Conservation (phyloP, 495 filamentous ascomycete genomes). For the Aspergillus affinis region DNA sequence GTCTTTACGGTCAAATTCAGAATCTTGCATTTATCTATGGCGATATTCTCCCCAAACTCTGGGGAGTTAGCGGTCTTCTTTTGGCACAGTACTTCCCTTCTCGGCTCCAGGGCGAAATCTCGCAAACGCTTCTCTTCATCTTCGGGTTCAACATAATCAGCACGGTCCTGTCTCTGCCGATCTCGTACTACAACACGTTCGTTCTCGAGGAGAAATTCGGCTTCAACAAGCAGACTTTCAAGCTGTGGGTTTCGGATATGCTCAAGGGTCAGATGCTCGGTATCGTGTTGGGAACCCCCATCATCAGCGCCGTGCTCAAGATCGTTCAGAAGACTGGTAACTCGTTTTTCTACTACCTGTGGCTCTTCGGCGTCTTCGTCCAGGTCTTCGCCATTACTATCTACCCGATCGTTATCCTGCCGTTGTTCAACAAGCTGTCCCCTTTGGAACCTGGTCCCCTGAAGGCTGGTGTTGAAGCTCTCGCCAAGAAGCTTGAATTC, state of each 20-base stretch:
- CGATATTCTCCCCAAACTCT: slow-evolving; percentile 87
- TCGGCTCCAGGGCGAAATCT: slow-evolving; percentile 86
- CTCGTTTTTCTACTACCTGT: slow-evolving; percentile 96
- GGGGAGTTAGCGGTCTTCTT: slow-evolving; percentile 74
- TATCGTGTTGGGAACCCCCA: slow-evolving; percentile 74
- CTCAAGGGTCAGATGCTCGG: slow-evolving; percentile 85
- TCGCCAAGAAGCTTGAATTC: slow-evolving; percentile 84
- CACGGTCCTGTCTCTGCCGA: slow-evolving; percentile 73
- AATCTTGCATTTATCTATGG: slow-evolving; percentile 85
- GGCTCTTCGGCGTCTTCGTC: slow-evolving; percentile 83
- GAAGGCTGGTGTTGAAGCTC: slow-evolving; percentile 82
- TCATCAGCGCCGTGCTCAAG: slow-evolving; percentile 84
- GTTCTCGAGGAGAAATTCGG: slow-evolving; percentile 96
- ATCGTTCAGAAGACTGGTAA: slow-evolving; percentile 90
- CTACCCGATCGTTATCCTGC: slow-evolving; percentile 91
- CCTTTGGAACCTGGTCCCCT: slow-evolving; percentile 82
- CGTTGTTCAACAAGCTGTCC: slow-evolving; percentile 97
- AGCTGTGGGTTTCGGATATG: slow-evolving; percentile 87
- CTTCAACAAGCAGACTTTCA: slow-evolving; percentile 95
- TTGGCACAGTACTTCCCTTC: slow-evolving; percentile 71
- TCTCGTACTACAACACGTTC: slow-evolving; percentile 88
- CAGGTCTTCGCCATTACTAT: slow-evolving; percentile 94
- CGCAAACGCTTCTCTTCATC: slow-evolving; percentile 89
- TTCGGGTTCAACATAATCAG: slow-evolving; percentile 81
- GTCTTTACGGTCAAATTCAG: slow-evolving; percentile 81